These are phyloP conservation scores for Flaveria sonorensis DNA, from an alignment of 129 eudicot genomes.

Conservation along the genomic window DNA sequence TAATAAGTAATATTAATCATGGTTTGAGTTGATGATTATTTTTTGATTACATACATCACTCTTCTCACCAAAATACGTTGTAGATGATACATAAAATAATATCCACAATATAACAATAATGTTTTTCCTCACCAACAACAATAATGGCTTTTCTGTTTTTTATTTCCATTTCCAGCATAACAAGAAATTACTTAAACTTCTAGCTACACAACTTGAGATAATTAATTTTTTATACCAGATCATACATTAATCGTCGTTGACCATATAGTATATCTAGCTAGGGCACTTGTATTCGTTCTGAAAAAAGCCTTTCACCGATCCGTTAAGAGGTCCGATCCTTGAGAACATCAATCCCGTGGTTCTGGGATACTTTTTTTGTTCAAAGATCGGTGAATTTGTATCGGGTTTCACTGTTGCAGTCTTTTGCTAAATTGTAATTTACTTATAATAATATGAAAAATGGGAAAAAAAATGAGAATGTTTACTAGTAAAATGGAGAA, in stretches of 20 bases:
- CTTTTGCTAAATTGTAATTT: no score
- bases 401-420: no score
- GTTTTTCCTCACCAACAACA: background rate
- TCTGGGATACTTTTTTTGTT: no score
- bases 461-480: no score
- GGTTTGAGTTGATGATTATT: constrained; percentile 12
- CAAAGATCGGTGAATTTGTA: no score
- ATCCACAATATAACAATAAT: background rate
- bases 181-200: background rate
- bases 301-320: no score
- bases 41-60: constrained; percentile 30
- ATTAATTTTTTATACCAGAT: background rate
- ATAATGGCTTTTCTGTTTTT: constrained; percentile 7
- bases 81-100: constrained; percentile 20
- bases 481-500: no score
- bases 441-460: no score
- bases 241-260: no score
- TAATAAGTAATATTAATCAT: constrained; percentile 26
- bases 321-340: no score
- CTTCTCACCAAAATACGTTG: constrained; percentile 19
- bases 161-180: background rate
- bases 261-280: background rate
- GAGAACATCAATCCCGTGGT: no score
- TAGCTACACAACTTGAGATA: background rate
- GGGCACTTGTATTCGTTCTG: no score